Conservation (phyloP, 2,329 filamentous ascomycete genomes). For the Ascomycota sp. region DNA sequence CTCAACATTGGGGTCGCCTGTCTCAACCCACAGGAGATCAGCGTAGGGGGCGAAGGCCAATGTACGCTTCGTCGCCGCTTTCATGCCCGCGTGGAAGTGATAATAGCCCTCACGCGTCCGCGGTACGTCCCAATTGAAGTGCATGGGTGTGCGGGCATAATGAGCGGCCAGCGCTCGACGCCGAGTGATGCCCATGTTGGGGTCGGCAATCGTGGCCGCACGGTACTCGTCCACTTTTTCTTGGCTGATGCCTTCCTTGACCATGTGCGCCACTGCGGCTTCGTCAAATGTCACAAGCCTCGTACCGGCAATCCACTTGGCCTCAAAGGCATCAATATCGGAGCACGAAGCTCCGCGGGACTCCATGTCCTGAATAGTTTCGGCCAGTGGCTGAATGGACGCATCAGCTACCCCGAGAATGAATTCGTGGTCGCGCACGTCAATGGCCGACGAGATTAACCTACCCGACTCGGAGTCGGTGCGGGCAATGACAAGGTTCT, state of each 20-base stretch:
- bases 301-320: conserved; percentile 71
- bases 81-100: conserved; percentile 69
- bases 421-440: conserved; percentile 90
- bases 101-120: conserved; percentile 88
- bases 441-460: conserved; percentile 74
- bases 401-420: conserved; percentile 69
- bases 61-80: conserved; percentile 78
- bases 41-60: conserved; percentile 82
- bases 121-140: conserved; percentile 81
- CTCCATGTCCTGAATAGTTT: conserved; percentile 83
- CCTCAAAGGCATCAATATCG: conserved; percentile 74
- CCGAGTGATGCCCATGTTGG: conserved; percentile 57
- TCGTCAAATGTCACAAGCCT: conserved; percentile 84
- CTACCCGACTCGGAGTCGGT: conserved; percentile 91
- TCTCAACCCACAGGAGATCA: conserved; percentile 94
- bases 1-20: conserved; percentile 65
- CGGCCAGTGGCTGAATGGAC: conserved; percentile 60
- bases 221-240: conserved; percentile 50
- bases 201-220: conserved; percentile 36
- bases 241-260: conserved; percentile 40
- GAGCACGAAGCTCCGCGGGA: conserved; percentile 50
- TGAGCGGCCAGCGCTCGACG: conserved; percentile 53
- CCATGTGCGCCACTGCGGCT: conserved; percentile 58
- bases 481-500: conserved; percentile 85
- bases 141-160: conserved; percentile 45